phyloP scores from a whole-genome alignment of 1,284 basidiomycete species.

The Retiboletus fuscus region DNA sequence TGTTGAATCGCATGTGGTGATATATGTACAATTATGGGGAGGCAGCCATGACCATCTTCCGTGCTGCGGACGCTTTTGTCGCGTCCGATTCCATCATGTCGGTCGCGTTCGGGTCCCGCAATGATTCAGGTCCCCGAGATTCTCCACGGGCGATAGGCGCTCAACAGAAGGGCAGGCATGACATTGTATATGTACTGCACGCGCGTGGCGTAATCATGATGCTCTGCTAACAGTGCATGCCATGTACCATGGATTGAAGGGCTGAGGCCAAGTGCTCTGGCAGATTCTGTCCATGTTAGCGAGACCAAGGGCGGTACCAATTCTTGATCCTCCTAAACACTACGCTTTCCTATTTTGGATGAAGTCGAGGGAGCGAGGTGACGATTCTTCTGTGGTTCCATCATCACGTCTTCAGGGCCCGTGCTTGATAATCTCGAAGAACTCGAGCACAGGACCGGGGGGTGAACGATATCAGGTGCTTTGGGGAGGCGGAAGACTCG shows the following conservation, averaged over 20 bases:
- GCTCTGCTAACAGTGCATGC: too few species aligned
- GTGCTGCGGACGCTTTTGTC: not conserved
- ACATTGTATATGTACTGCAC: not conserved
- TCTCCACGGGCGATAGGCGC: not conserved
- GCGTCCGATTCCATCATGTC: not conserved
- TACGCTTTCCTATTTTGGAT: slow-evolving; percentile 21
- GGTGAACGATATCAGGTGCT: not conserved
- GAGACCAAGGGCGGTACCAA: not conserved
- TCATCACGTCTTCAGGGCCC: too few species aligned
- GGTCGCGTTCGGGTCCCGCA: not conserved
- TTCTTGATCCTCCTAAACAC: not conserved
- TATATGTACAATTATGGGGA: not conserved
- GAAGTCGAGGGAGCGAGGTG: not conserved
- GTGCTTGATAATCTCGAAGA: not conserved
- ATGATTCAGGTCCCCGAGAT: not conserved
- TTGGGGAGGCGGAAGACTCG: slow-evolving; percentile 4
- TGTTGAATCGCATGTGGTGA: not conserved
- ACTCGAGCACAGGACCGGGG: not conserved
- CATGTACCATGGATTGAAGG: not conserved
- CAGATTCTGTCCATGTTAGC: not conserved
- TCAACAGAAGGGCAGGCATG: not conserved
- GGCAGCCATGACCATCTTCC: not conserved
- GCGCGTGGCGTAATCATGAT: too few species aligned
- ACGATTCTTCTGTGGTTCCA: not conserved
- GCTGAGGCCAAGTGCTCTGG: not conserved